These are phyloP conservation scores for Mycena galopus DNA, from an alignment of 768 basidiomycete species.

Conservation along the genomic window DNA sequence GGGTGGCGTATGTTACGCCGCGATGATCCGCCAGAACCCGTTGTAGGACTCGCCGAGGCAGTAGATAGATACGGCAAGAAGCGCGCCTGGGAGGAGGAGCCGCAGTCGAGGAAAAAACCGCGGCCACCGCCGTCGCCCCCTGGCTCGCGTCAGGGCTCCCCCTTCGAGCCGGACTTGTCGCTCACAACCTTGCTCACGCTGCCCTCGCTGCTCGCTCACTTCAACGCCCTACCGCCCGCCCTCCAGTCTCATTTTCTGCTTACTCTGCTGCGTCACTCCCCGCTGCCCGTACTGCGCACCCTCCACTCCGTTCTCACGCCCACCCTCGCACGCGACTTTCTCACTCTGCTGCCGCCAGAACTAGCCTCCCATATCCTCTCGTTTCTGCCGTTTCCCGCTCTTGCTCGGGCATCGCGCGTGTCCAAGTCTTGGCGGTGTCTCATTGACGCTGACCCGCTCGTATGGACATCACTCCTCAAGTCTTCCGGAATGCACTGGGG, in stretches of 20 bases:
- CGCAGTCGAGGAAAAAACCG: conserved; percentile 83
- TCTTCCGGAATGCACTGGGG: conserved; percentile 40
- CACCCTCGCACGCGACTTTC: conserved; percentile 94
- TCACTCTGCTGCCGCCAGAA: conserved; percentile 92
- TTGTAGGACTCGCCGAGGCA: conserved; percentile 81
- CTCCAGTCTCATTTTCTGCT: conserved; percentile 95
- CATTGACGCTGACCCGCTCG: conserved; percentile 89
- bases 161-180: conserved; percentile 85
- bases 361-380: conserved; percentile 91
- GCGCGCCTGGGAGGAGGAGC: conserved; percentile 51
- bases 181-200: conserved; percentile 89
- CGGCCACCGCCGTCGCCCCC: conserved; percentile 88
- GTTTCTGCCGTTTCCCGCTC: conserved; percentile 83
- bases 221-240: conserved; percentile 80
- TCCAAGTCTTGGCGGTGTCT: conserved; percentile 92
- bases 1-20: conserved; percentile 84
- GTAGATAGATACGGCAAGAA: conserved; percentile 92
- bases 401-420: conserved; percentile 90
- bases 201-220: conserved; percentile 85
- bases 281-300: conserved; percentile 91
- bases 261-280: conserved; percentile 91
- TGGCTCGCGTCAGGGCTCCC: conserved; percentile 75
- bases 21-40: conserved; percentile 68
- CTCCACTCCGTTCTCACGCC: conserved; percentile 90
- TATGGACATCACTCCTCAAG: conserved; percentile 91